Evolutionary conservation across 2,329 filamentous ascomycete species (phyloP), one percentile per base, ranked within the genome.

Genomic region (Rhynchosporium agropyri): DNA sequence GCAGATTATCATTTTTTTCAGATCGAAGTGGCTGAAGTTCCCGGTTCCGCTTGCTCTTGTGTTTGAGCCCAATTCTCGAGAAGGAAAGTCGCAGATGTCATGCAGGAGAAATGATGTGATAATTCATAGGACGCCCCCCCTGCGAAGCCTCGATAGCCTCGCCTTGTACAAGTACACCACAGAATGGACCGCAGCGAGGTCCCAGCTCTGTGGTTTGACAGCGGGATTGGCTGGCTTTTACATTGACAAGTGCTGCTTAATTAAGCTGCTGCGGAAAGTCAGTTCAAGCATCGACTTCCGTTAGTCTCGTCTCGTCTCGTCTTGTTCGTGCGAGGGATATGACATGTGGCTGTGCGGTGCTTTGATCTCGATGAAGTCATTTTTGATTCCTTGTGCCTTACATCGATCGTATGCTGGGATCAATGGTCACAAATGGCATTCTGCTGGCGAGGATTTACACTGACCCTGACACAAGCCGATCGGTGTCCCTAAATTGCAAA

Each of bases 81-180:
- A 61, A n/a, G n/a, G 48, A 12, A 12, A 12, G 15, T n/a, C n/a
- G 20, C 7, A n/a, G 26, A 55, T 61, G 51, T 42, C 49, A 46
- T 36, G 43, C 29, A 49, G 59, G 49, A 48, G 15, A 56, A 20
- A 20, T 46, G 1, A 7, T 46, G 40, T 10, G 5, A 10, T 36
- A 15, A 13, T 48, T 56, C 59, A 61, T 61, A 61, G 59, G 20
- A 20, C 20, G 20, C 20, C 20, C 20, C 59, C 59, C 59, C 59
- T 61, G 59, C 59, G 43, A 61, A 61, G 59, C 59, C 59, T 36
- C 51, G 49, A 55, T 42, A 61, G 42, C 42, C 46, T 57, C 38
- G 42, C 20, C 40, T 46, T 33, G 40, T 56, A 51, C 31, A 49
- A n/a, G 40, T 56, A 51, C 31, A 49, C 59, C 59, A 10, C 13